These are phyloP conservation scores for Amanita fuliginea DNA, from an alignment of 768 basidiomycete genomes.

Conservation along the genomic window DNA sequence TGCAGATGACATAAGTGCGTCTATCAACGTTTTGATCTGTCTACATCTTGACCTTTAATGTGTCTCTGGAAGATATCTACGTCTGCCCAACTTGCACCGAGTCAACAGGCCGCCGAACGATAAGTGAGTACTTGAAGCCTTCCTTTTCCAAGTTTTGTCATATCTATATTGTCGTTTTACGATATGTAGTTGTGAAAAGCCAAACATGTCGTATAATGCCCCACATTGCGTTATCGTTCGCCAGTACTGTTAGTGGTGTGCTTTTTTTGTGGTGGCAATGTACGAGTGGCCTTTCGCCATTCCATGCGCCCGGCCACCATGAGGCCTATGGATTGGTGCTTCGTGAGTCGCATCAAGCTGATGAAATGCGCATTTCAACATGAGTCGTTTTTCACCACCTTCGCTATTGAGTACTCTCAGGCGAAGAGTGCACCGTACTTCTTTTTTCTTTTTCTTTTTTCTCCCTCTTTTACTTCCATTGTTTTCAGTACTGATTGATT, in stretches of 20 bases:
- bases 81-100: slow-evolving; percentile 41
- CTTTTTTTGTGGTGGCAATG: background rate
- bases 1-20: slow-evolving; percentile 75
- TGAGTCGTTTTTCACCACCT: slow-evolving; percentile 15
- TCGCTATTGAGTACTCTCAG: slow-evolving; percentile 9
- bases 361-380: slow-evolving; percentile 11
- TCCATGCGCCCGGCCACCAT: slow-evolving; percentile 9
- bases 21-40: background rate
- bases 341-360: background rate
- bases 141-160: slow-evolving; percentile 11
- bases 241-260: slow-evolving; percentile 7
- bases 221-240: slow-evolving; percentile 7
- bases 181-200: slow-evolving; percentile 22
- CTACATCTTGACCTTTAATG: slow-evolving; percentile 4
- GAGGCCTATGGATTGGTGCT: background rate
- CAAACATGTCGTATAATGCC: slow-evolving; percentile 22
- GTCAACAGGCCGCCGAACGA: slow-evolving; percentile 52
- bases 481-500: slow-evolving; percentile 9
- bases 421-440: background rate
- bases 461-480: background rate
- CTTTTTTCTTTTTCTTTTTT: slow-evolving; percentile 7
- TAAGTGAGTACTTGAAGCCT: slow-evolving; percentile 57
- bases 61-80: slow-evolving; percentile 38
- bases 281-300: slow-evolving; percentile 6
- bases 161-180: slow-evolving; percentile 11